A percentile compares a stretch with the other conserved stretches of the same genome.
phyloP scores from a whole-genome alignment of 805 yeast species.

The Sugiyamaella qingdaonensis region DNA sequence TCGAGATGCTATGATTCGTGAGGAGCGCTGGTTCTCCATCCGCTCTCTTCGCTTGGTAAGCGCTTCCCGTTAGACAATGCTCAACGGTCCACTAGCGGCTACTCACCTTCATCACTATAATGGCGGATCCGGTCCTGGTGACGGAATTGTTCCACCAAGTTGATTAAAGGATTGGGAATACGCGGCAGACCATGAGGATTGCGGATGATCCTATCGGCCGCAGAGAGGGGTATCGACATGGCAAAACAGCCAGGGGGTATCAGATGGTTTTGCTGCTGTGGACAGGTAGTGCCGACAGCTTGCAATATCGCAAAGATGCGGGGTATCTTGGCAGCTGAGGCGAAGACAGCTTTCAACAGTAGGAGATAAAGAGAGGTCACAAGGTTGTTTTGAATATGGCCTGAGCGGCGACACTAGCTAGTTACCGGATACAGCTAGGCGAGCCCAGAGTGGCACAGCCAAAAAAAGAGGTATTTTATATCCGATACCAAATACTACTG shows the following conservation, averaged over 20 bases:
- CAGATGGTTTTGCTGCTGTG: not conserved
- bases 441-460: too few relatives aligned
- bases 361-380: too few relatives aligned
- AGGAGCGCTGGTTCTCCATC: conserved; percentile 14
- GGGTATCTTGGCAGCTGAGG: too few relatives aligned
- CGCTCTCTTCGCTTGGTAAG: conserved; percentile 9
- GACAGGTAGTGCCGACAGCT: not conserved
- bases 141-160: conserved; percentile 15
- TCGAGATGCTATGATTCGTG: conserved; percentile 12
- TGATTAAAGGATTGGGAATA: conserved; percentile 19
- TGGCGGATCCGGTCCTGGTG: conserved; percentile 21
- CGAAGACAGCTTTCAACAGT: too few relatives aligned
- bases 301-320: too few relatives aligned
- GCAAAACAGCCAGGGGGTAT: not conserved
- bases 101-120: conserved; percentile 7
- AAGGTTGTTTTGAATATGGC: too few relatives aligned
- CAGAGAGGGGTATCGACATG: conserved; percentile 22
- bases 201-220: conserved; percentile 25
- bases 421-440: too few relatives aligned
- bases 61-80: not conserved
- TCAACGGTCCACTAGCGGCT: not conserved
- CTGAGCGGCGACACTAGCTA: too few relatives aligned
- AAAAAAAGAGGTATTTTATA: too few relatives aligned
- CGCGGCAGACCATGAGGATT: conserved; percentile 26
- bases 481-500: too few relatives aligned